A percentile compares a stretch with the other conserved stretches of the same genome.
Conservation (phyloP, 805 yeast species). For the Candida koratica region DNA sequence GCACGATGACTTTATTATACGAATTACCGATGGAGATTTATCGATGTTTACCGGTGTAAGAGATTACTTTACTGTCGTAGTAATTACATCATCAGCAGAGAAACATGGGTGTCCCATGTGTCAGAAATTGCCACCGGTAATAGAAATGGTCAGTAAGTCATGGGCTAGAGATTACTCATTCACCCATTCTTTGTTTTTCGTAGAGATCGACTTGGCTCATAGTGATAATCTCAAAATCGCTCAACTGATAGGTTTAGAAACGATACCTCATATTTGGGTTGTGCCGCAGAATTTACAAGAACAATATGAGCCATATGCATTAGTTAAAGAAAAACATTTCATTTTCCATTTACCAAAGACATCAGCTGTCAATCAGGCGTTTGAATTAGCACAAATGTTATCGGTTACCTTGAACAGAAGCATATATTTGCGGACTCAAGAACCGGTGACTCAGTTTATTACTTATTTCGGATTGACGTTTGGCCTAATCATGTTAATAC, state of each 20-base stretch:
- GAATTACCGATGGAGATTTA: slow-evolving; percentile 40
- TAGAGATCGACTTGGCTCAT: slow-evolving; percentile 47
- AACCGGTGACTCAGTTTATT: slow-evolving; percentile 40
- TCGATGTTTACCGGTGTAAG: slow-evolving; percentile 43
- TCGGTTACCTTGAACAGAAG: slow-evolving; percentile 42
- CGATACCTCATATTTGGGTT: slow-evolving; percentile 67
- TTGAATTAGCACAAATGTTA: slow-evolving; percentile 53
- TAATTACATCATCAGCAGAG: slow-evolving; percentile 48
- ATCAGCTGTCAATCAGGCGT: slow-evolving; percentile 31
- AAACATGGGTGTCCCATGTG: slow-evolving; percentile 49
- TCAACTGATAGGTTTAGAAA: slow-evolving; percentile 37
- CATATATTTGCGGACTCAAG: slow-evolving; percentile 39
- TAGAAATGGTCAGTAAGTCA: slow-evolving; percentile 34
- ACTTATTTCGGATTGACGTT: slow-evolving; percentile 47
- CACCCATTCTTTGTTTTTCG: slow-evolving; percentile 41
- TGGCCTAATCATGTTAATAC: slow-evolving; percentile 41
- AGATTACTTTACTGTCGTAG: slow-evolving; percentile 48
- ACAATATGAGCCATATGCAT: slow-evolving; percentile 19
- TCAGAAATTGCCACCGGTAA: slow-evolving; percentile 36
- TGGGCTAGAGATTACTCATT: slow-evolving; percentile 44
- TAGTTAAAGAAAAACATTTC: slow-evolving; percentile 27
- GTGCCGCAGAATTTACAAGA: slow-evolving; percentile 46
- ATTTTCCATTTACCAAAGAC: slow-evolving; percentile 37
- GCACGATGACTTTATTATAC: slow-evolving; percentile 35
- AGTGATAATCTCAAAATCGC: slow-evolving; percentile 40